Base-by-base conservation (phyloP, 257 asterid species). In the Henckelia pumila region DNA sequence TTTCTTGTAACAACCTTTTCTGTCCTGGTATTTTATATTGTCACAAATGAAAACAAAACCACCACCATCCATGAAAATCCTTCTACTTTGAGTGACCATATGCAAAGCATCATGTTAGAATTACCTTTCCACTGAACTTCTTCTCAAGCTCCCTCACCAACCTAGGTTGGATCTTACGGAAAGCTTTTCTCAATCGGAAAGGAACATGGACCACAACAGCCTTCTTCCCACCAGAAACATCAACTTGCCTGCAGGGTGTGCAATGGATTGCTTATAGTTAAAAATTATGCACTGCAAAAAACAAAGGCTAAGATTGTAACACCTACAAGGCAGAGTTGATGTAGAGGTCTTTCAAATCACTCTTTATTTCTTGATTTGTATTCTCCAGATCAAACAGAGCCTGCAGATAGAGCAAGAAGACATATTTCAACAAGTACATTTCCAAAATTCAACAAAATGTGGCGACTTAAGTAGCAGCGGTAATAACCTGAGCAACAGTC, bases 71-170 rank as follows among this genome's bases (percentile, higher is more conserved):
- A 35, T 1, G 14, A 10, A 0, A 40, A 40, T 52, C 6, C 23
- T 62, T 72, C 22, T 9, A 10, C 47, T 60, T 69, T 64, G 30
- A 49, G 58, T 50, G 52, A 71, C 16, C 53, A 26, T 7, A 32
- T 1, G 5, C 3, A 25, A 20, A 33, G 30, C 24, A 26, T 2
- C 33, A 33, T 5, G 66, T 23, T 25, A 26, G 53, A 13, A 53
- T 30, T 81, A 91, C 98, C 94, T 91, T 89, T 59, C 98, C 96
- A 22, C 98, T 89, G 89, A 91, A 91, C 71, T 91, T 91, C 92
- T 91, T 89, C 81, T 91, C 96, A 6, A 91, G 88, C 85, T 91
- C 96, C 56, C 98, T 80, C 63, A 91, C 96, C 63, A 91, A 85
- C 80, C 89, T 79, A 22, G 85, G 79, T 24, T 91, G 98, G 63